A percentile compares a stretch with the other conserved stretches of the same genome.
Conservation (phyloP, 2,329 filamentous ascomycete species). For the Hymenoscyphus scutula region DNA sequence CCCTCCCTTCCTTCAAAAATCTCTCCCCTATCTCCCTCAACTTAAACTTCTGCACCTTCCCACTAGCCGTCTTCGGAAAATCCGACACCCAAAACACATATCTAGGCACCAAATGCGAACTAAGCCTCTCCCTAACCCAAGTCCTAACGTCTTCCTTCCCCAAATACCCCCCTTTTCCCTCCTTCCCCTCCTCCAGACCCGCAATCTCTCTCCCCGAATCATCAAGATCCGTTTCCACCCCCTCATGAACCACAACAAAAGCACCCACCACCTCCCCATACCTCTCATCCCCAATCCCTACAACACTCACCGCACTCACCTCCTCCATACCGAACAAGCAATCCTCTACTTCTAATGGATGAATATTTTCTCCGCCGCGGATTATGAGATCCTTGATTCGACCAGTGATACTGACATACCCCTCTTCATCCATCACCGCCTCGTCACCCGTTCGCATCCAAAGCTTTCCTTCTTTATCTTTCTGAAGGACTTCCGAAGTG, state of each 20-base stretch:
- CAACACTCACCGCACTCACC: constrained; percentile 75
- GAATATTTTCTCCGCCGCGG: constrained; percentile 91
- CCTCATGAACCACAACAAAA: constrained; percentile 63
- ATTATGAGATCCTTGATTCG: constrained; percentile 96
- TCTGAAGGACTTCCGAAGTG: constrained; percentile 61
- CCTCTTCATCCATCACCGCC: constrained; percentile 76
- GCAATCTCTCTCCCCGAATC: constrained; percentile 29
- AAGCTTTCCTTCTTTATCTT: constrained; percentile 33
- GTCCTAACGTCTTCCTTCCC: constrained; percentile 58
- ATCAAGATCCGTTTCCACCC: constrained; percentile 31
- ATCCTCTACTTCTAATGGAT: constrained; percentile 90
- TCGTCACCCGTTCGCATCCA: constrained; percentile 97
- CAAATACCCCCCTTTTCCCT: constrained; percentile 37
- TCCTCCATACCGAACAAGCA: constrained; percentile 71
- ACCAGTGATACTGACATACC: constrained; percentile 85
- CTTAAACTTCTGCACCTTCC: constrained; percentile 96
- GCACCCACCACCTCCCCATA: constrained; percentile 87
- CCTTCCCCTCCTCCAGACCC: constrained; percentile 19
- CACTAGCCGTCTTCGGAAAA: constrained; percentile 94
- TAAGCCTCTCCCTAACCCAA: constrained; percentile 71
- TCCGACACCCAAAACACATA: constrained; percentile 82
- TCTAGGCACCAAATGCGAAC: constrained; percentile 78
- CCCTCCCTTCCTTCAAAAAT: constrained; percentile 37
- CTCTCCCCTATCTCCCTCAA: constrained; percentile 64
- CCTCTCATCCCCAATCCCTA: constrained; percentile 76